phyloP scores from a whole-genome alignment of 2,329 filamentous ascomycete genomes.

The Sodiomyces alkalinus region DNA sequence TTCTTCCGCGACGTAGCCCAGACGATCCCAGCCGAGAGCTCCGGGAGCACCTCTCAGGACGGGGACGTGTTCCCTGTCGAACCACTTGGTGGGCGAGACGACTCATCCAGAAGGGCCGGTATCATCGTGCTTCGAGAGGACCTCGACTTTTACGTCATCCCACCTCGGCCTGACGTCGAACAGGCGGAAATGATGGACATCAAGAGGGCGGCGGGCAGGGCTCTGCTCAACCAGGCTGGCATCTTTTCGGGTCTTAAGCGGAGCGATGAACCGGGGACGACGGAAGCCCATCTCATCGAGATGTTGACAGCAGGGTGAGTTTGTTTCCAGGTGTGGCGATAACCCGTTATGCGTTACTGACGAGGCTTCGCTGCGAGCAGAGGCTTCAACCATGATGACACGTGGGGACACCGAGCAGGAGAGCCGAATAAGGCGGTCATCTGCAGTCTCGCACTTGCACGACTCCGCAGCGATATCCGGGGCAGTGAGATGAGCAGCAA shows the following conservation, averaged over 20 bases:
- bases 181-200: constrained; percentile 89
- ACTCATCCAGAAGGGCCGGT: constrained; percentile 78
- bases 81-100: constrained; percentile 52
- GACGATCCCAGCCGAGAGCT: constrained; percentile 70
- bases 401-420: constrained; percentile 91
- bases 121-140: constrained; percentile 96
- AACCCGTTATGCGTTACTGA: constrained; percentile 2
- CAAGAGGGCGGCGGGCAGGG: constrained; percentile 78
- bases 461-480: constrained; percentile 82
- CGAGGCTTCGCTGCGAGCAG: constrained; percentile 35
- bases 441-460: constrained; percentile 85
- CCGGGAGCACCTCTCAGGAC: constrained; percentile 49
- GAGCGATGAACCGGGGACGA: constrained; percentile 90
- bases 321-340: constrained; percentile 1
- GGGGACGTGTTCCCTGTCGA: constrained; percentile 51
- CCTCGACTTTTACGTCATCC: constrained; percentile 93
- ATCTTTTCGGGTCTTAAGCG: constrained; percentile 93
- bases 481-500: constrained; percentile 61
- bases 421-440: constrained; percentile 98
- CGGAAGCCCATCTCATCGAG: constrained; percentile 95
- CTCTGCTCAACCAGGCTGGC: constrained; percentile 76
- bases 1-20: constrained; percentile 95
- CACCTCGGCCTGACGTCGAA: constrained; percentile 68
- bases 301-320: constrained; percentile 95
- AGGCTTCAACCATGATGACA: constrained; percentile 90